Evolutionary conservation across 306 rosid species (phyloP).

Genomic region (Begonia loranthoides): DNA sequence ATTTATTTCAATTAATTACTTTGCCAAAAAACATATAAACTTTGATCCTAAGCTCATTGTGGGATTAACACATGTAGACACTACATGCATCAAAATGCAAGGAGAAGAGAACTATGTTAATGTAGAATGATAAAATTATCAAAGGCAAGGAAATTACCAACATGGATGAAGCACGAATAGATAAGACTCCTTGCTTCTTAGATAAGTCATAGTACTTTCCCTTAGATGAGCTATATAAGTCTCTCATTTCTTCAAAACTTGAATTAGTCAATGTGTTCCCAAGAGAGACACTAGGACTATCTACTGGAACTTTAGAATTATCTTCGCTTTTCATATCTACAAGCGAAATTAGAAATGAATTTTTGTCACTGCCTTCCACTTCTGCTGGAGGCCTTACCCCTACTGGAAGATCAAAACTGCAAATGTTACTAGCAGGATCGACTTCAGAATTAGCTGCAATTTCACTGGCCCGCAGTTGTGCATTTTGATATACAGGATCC

Average conservation of each 20-base stretch:
- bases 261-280: constrained; percentile 40
- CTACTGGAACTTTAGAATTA: constrained; percentile 20
- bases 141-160: constrained; percentile 40
- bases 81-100: no score
- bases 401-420: constrained; percentile 73
- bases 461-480: constrained; percentile 79
- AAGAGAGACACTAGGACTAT: constrained; percentile 21
- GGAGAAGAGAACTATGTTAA: no score
- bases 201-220: constrained; percentile 38
- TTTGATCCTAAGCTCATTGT: no score
- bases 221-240: constrained; percentile 47
- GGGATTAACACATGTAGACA: no score
- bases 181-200: constrained; percentile 58
- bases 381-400: constrained; percentile 70
- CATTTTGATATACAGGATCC: constrained; percentile 63
- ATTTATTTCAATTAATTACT: no score
- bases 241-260: constrained; percentile 51
- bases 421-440: constrained; percentile 33
- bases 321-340: constrained; percentile 28
- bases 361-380: no score
- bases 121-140: neutral
- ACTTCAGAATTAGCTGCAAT: constrained; percentile 40
- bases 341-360: neutral
- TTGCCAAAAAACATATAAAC: no score
- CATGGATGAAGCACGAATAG: constrained; percentile 92